phyloP scores from a whole-genome alignment of 2,329 filamentous ascomycete genomes.

The Aspergillus terreus region DNA sequence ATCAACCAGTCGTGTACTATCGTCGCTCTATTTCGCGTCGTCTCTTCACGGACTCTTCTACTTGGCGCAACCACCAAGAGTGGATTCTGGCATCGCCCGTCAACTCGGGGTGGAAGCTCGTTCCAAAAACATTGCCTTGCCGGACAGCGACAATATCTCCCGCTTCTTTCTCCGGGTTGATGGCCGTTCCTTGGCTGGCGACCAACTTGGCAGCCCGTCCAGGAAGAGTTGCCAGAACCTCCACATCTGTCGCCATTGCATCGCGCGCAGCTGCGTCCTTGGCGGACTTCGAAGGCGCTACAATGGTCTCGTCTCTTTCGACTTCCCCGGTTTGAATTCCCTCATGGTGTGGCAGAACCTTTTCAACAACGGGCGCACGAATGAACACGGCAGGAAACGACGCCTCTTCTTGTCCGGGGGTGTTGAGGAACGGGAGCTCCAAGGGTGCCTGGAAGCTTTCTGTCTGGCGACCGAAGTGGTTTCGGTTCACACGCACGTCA shows the following conservation, averaged over 20 bases:
- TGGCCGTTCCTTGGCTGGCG: slow-evolving; percentile 41
- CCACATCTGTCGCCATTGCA: slow-evolving; percentile 49
- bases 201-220: slow-evolving; percentile 46
- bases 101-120: slow-evolving; percentile 92
- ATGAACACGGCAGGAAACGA: slow-evolving; percentile 88
- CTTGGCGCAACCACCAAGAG: slow-evolving; percentile 83
- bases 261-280: slow-evolving; percentile 44
- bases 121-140: slow-evolving; percentile 90
- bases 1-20: slow-evolving; percentile 13
- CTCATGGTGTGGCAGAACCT: slow-evolving; percentile 56
- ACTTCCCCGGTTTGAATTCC: slow-evolving; percentile 52
- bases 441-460: slow-evolving; percentile 83
- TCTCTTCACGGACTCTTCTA: slow-evolving; percentile 44
- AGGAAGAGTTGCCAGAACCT: slow-evolving; percentile 57
- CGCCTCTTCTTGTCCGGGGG: slow-evolving; percentile 20
- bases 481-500: slow-evolving; percentile 84
- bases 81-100: slow-evolving; percentile 87
- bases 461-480: slow-evolving; percentile 90
- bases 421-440: slow-evolving; percentile 64
- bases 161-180: slow-evolving; percentile 38
- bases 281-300: slow-evolving; percentile 54
- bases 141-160: slow-evolving; percentile 82
- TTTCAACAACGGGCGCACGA: slow-evolving; percentile 87
- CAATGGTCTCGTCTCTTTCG: slow-evolving; percentile 48
- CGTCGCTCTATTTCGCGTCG: slow-evolving; percentile 21